Conservation (phyloP, 2,329 filamentous ascomycete genomes). For the Aureobasidium lini region DNA sequence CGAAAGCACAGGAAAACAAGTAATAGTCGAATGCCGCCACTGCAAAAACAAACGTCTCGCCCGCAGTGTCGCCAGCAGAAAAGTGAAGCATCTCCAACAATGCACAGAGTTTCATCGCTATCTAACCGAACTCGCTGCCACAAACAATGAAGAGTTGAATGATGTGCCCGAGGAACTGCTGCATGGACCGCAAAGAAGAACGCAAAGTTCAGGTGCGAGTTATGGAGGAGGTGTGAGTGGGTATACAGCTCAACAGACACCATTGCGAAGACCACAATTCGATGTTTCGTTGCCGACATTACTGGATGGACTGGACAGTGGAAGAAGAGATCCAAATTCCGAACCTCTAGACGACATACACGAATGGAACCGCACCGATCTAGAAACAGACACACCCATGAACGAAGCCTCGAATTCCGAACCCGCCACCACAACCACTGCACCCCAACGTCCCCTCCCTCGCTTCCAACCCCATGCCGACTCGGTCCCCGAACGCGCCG, state of each 20-base stretch:
- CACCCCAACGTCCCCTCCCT: not conserved
- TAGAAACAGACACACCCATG: not conserved
- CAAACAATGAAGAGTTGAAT: not conserved
- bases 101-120: not conserved
- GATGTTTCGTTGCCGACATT: not conserved
- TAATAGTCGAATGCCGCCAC: slow-evolving; percentile 2
- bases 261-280: not conserved
- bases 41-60: slow-evolving; percentile 4
- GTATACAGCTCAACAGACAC: not conserved
- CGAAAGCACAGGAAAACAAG: slow-evolving; percentile 4
- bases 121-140: not conserved
- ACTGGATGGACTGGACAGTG: not conserved
- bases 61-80: slow-evolving; percentile 1
- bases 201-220: not conserved
- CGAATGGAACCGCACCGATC: not conserved
- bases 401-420: not conserved
- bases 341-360: not conserved
- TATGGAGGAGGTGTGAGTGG: not conserved
- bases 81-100: not conserved
- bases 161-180: not conserved
- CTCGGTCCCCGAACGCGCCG: not conserved
- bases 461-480: not conserved
- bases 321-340: not conserved
- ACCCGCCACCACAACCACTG: not conserved
- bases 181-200: not conserved